Conservation (phyloP, 345 rosid genomes). For the Boechera divaricarpa region DNA sequence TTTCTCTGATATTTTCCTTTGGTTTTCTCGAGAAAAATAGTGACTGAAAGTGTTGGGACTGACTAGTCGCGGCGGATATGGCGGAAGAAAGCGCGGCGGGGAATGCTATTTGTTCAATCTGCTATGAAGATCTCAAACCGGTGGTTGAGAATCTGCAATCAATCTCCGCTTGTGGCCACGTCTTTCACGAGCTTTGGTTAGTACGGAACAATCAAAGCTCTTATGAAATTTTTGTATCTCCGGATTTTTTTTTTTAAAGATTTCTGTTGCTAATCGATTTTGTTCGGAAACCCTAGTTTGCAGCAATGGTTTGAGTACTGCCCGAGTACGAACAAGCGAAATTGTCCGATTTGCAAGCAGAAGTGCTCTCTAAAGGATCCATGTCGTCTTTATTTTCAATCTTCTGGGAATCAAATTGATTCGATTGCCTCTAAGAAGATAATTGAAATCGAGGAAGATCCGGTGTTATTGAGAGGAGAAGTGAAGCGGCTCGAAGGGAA, state of each 20-base stretch:
- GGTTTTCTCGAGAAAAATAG: constrained; percentile 20
- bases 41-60: not conserved
- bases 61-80: constrained; percentile 29
- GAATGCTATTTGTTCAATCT: constrained; percentile 80
- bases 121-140: constrained; percentile 95
- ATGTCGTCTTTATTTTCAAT: constrained; percentile 82
- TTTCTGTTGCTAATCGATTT: not conserved
- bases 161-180: constrained; percentile 90
- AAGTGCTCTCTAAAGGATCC: constrained; percentile 55
- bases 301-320: constrained; percentile 99
- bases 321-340: constrained; percentile 62
- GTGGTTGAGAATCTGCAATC: constrained; percentile 81
- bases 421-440: constrained; percentile 41
- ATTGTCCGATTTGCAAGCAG: constrained; percentile 93
- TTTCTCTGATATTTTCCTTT: not conserved
- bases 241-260: too few species aligned
- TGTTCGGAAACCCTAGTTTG: constrained; percentile 54
- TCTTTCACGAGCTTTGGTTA: constrained; percentile 94
- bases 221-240: not conserved
- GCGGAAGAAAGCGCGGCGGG: constrained; percentile 46
- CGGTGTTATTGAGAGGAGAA: constrained; percentile 56
- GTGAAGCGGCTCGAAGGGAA: constrained; percentile 69
- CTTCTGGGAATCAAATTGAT: constrained; percentile 64
- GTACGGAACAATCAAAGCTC: not conserved
- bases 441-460: constrained; percentile 54